Conservation (phyloP, 2,329 filamentous ascomycete genomes). For the Ambrosiella cleistominuta region DNA sequence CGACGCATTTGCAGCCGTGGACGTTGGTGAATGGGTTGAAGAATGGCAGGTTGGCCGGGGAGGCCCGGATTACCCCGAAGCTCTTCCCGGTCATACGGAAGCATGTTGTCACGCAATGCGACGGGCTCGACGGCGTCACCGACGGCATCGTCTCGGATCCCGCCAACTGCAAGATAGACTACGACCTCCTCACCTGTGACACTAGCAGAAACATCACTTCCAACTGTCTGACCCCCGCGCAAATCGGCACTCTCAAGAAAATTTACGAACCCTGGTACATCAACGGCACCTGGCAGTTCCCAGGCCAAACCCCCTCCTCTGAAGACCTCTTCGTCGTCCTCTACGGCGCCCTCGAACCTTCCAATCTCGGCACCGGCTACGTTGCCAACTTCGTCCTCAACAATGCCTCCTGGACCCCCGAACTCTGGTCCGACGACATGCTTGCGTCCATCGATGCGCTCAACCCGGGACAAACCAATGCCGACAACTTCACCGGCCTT, state of each 20-base stretch:
- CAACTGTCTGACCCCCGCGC: conserved; percentile 25
- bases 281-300: conserved; percentile 20
- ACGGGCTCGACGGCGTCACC: conserved; percentile 28
- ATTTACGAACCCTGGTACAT: conserved; percentile 18
- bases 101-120: conserved; percentile 32
- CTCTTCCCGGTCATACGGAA: conserved; percentile 27
- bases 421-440: conserved; percentile 21
- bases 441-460: conserved; percentile 18
- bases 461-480: conserved; percentile 23
- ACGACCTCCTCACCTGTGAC: conserved; percentile 24
- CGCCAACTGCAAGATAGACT: conserved; percentile 26
- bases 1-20: conserved; percentile 28
- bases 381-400: conserved; percentile 18
- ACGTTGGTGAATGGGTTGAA: conserved; percentile 21
- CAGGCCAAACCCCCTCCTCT: conserved; percentile 28
- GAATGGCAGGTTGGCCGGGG: conserved; percentile 28
- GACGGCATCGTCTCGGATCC: conserved; percentile 34
- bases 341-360: conserved; percentile 19
- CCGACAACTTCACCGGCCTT: conserved; percentile 22
- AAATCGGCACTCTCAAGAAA: conserved; percentile 21
- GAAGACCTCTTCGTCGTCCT: conserved; percentile 20
- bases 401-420: conserved; percentile 1
- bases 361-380: conserved; percentile 21
- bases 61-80: conserved; percentile 25
- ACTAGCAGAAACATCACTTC: conserved; percentile 15